These are phyloP conservation scores for Dactylellina drechsleri DNA, from an alignment of 2,329 filamentous ascomycete genomes.

Conservation along the genomic window DNA sequence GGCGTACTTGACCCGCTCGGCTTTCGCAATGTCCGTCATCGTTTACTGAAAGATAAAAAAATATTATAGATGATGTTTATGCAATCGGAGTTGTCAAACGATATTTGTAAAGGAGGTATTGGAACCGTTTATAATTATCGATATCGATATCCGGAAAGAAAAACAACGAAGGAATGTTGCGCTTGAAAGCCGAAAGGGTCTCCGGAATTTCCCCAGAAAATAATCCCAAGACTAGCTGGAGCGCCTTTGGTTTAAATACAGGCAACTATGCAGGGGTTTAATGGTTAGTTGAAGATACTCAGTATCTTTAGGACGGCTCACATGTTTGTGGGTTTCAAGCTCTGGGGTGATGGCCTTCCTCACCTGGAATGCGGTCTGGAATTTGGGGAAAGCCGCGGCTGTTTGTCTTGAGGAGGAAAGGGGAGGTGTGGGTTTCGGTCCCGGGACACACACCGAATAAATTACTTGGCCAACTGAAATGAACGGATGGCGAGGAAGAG, in stretches of 20 bases:
- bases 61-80: no score
- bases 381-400: slow-evolving; percentile 35
- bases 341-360: slow-evolving; percentile 36
- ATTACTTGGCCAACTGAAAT: no score
- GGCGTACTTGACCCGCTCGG: slow-evolving; percentile 44
- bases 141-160: background rate
- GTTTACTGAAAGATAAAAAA: no score
- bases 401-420: background rate
- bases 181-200: background rate
- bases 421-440: no score
- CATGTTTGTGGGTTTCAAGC: slow-evolving; percentile 36
- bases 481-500: no score
- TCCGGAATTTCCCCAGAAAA: slow-evolving; percentile 32
- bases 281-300: background rate
- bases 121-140: background rate
- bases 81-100: slow-evolving; percentile 3
- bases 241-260: slow-evolving; percentile 36
- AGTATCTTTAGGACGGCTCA: slow-evolving; percentile 23
- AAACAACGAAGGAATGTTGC: background rate
- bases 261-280: slow-evolving; percentile 20
- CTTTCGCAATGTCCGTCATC: slow-evolving; percentile 35
- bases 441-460: no score
- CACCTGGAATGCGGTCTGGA: slow-evolving; percentile 20
- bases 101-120: background rate
- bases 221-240: slow-evolving; percentile 15